Evolutionary conservation across 148 eudicot species (phyloP).

Genomic region (Limonium bicolor): DNA sequence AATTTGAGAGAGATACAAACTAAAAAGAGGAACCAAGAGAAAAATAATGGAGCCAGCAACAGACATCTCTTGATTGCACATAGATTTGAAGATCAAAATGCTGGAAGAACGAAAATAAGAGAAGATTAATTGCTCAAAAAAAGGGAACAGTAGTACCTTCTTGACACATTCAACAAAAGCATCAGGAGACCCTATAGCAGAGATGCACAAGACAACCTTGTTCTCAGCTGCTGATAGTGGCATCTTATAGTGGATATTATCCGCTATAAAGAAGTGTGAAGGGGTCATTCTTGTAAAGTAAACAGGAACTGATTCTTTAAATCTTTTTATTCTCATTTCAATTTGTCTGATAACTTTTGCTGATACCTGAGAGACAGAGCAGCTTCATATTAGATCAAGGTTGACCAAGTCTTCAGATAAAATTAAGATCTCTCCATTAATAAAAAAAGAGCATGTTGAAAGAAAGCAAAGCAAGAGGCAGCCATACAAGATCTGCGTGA

Average conservation of each 20-base stretch:
- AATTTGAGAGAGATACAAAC: not conserved
- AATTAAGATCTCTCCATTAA: no score
- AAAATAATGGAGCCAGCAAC: not conserved
- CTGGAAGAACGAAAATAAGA: slow-evolving; percentile 2
- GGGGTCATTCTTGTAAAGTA: slow-evolving; percentile 64
- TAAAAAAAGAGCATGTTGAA: not conserved
- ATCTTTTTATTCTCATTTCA: slow-evolving; percentile 23
- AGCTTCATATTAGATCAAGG: slow-evolving; percentile 1
- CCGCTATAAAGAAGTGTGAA: slow-evolving; percentile 41
- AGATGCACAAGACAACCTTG: slow-evolving; percentile 48
- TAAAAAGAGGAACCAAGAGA: not conserved
- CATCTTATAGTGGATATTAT: slow-evolving; percentile 18
- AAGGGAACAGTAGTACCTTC: slow-evolving; percentile 27
- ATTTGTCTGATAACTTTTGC: slow-evolving; percentile 20
- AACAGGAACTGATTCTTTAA: slow-evolving; percentile 37
- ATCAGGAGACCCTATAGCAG: slow-evolving; percentile 76
- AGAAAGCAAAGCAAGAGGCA: not conserved
- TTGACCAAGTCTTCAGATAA: no score
- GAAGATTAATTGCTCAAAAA: not conserved
- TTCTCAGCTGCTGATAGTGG: slow-evolving; percentile 27
- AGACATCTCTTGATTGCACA: no score
- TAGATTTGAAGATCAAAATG: not conserved
- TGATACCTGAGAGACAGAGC: slow-evolving; percentile 32
- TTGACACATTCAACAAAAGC: slow-evolving; percentile 50
- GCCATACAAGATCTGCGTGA: slow-evolving; percentile 80